Percentiles rank a stretch among this genome's conserved stretches.
Evolutionary conservation across 1,139 yeast species (phyloP).

Genomic region (Pichia sp.): DNA sequence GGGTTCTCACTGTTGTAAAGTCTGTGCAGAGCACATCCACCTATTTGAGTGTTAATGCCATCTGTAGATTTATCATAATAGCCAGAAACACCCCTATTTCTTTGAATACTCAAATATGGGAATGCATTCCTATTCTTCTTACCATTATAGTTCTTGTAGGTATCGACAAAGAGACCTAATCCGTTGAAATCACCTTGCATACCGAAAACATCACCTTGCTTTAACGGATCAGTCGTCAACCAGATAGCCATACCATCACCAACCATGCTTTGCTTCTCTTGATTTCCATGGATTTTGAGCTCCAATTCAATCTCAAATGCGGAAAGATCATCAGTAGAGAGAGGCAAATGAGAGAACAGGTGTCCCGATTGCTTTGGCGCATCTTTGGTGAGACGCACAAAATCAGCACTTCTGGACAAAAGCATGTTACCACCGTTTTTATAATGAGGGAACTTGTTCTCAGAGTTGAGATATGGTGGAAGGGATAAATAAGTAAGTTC

Average conservation of each 20-base stretch:
- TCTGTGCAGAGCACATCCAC: slow-evolving; percentile 58
- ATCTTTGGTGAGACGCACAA: slow-evolving; percentile 50
- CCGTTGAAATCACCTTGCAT: slow-evolving; percentile 61
- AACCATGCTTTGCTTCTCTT: slow-evolving; percentile 38
- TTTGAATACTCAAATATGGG: slow-evolving; percentile 60
- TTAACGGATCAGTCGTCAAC: slow-evolving; percentile 50
- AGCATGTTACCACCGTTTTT: slow-evolving; percentile 43
- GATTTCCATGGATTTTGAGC: slow-evolving; percentile 54
- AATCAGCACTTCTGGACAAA: slow-evolving; percentile 41
- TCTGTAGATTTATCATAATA: slow-evolving; percentile 60
- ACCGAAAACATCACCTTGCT: slow-evolving; percentile 66
- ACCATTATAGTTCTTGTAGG: slow-evolving; percentile 50
- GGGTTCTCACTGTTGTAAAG: slow-evolving; percentile 43
- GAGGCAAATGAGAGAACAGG: slow-evolving; percentile 36
- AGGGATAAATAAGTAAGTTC: slow-evolving; percentile 16
- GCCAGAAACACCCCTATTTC: slow-evolving; percentile 60
- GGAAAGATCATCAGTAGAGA: slow-evolving; percentile 37
- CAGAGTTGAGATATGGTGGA: slow-evolving; percentile 23
- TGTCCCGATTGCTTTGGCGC: slow-evolving; percentile 48
- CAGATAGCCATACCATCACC: slow-evolving; percentile 86
- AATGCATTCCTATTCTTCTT: slow-evolving; percentile 42
- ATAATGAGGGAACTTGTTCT: slow-evolving; percentile 23
- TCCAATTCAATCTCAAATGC: slow-evolving; percentile 64
- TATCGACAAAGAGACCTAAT: slow-evolving; percentile 68
- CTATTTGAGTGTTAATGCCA: slow-evolving; percentile 65